Evolutionary conservation across 2,329 filamentous ascomycete genomes (phyloP), one percentile per base, ranked within the genome.

Genomic region (Tolypocladium cylindrosporum): DNA sequence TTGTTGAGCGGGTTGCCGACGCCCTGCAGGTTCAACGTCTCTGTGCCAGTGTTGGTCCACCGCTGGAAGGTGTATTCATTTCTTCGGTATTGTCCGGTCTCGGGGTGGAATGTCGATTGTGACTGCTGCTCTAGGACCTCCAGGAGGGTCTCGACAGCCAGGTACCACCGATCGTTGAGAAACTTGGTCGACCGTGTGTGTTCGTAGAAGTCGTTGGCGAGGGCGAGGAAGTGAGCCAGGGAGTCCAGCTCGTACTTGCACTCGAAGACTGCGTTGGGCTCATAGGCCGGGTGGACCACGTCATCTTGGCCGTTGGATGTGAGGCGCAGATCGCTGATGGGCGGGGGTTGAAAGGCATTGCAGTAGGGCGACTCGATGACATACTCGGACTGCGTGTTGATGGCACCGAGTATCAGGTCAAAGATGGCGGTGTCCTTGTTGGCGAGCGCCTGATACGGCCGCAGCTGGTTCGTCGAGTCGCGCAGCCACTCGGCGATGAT

Each of bases 221-320:
- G 76, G 0, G 89, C 85, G 7, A 99, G 80, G 71, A 99, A 99
- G 68, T 95, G 88, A 0, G 92, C 94, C 0, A 99, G 79, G 10
- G 92, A 97, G 74, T 99, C 94, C 27, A 99, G 85, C 76, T 99
- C 94, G 73, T 97, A 99, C 74, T 99, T 99, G 83, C 94, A 99
- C 74, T 99, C 94, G 63, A 97, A 99, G 4, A 99, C 94, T 54
- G 86, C 83, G 0, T 80, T 83, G 0, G 88, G 88, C 67, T 97
- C 91, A 69, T 96, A 97, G 0, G 80, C 79, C 0, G 94, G 94
- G 66, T 96, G 91, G 0, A 99, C 94, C 10, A 70, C 74, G 68
- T 99, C 94, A 24, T 87, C 82, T 69, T 96, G 90, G 3, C 90
- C 90, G 67, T 93, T 96, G 65, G 83, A 81, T 19, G 86, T 87